Percentiles rank a stretch among this genome's conserved stretches.
phyloP scores from a whole-genome alignment of 2,329 filamentous ascomycete genomes.

The Stachybotrys chartarum region DNA sequence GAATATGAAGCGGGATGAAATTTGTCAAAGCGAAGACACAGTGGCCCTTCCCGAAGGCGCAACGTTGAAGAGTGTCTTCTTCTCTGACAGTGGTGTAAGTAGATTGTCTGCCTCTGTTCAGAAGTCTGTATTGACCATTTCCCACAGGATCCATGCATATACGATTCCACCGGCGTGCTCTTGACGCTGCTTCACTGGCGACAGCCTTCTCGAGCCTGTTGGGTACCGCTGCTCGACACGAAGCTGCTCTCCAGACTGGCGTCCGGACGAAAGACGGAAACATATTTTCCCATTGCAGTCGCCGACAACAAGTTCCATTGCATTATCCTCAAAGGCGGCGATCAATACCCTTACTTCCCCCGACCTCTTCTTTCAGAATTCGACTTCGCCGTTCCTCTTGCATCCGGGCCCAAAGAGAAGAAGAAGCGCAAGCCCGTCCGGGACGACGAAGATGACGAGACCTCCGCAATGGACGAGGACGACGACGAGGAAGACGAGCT shows the following conservation, averaged over 20 bases:
- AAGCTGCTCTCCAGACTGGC: slow-evolving; percentile 74
- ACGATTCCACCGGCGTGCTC: slow-evolving; percentile 85
- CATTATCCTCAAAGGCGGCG: slow-evolving; percentile 95
- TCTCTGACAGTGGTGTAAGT: slow-evolving; percentile 79
- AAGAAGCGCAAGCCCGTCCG: slow-evolving; percentile 12
- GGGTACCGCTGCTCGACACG: slow-evolving; percentile 91
- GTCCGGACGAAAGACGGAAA: slow-evolving; percentile 77
- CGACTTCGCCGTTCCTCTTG: slow-evolving; percentile 78
- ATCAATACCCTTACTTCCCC: slow-evolving; percentile 89
- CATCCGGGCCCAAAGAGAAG: slow-evolving; percentile 36
- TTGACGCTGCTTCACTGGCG: slow-evolving; percentile 90
- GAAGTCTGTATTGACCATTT: slow-evolving; percentile 2
- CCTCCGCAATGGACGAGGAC: slow-evolving; percentile 21
- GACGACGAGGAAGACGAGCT: slow-evolving; percentile 19
- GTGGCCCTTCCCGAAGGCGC: slow-evolving; percentile 73
- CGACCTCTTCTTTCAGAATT: slow-evolving; percentile 88
- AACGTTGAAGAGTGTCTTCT: slow-evolving; percentile 77
- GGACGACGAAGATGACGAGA: slow-evolving; percentile 23
- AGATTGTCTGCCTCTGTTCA: not conserved
- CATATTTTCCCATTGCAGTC: slow-evolving; percentile 92
- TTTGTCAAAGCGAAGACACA: slow-evolving; percentile 90
- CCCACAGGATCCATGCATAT: slow-evolving; percentile 81
- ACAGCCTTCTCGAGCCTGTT: slow-evolving; percentile 72
- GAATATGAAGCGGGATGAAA: slow-evolving; percentile 86
- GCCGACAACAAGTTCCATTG: slow-evolving; percentile 92